Conservation (phyloP, 108 stramenopile genomes). For the Nitzschia putrida region DNA sequence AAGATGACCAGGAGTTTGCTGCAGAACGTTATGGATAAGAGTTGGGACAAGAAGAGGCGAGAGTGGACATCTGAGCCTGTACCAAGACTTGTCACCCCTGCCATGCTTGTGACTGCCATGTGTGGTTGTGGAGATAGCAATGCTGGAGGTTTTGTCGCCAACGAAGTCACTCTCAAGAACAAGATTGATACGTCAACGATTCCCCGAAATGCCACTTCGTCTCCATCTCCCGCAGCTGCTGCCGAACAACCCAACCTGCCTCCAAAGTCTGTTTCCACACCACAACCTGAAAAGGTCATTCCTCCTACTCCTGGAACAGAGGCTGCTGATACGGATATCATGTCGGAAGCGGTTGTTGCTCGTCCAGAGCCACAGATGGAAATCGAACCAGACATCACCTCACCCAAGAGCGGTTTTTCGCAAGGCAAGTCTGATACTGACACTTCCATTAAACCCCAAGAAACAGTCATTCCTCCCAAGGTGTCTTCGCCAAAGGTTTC, state of each 20-base stretch:
- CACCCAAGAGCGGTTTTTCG: neutral
- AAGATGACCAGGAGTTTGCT: conserved; percentile 80
- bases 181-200: conserved; percentile 24
- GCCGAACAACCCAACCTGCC: neutral
- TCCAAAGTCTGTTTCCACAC: neutral
- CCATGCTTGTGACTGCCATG: conserved; percentile 55
- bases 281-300: neutral
- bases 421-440: too few species aligned
- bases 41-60: conserved; percentile 79
- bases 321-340: conserved; percentile 17
- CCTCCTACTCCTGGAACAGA: conserved; percentile 18
- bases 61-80: conserved; percentile 82
- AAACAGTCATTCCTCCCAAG: neutral
- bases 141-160: conserved; percentile 53
- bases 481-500: neutral
- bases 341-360: conserved; percentile 11
- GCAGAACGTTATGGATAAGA: conserved; percentile 73
- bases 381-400: neutral
- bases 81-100: conserved; percentile 66
- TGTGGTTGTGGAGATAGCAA: conserved; percentile 64
- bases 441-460: neutral
- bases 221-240: neutral
- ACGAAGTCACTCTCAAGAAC: conserved; percentile 44
- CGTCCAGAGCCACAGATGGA: neutral
- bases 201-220: conserved; percentile 13